These are phyloP conservation scores for Malus hybrid DNA, from an alignment of 331 rosid species.

Conservation along the genomic window DNA sequence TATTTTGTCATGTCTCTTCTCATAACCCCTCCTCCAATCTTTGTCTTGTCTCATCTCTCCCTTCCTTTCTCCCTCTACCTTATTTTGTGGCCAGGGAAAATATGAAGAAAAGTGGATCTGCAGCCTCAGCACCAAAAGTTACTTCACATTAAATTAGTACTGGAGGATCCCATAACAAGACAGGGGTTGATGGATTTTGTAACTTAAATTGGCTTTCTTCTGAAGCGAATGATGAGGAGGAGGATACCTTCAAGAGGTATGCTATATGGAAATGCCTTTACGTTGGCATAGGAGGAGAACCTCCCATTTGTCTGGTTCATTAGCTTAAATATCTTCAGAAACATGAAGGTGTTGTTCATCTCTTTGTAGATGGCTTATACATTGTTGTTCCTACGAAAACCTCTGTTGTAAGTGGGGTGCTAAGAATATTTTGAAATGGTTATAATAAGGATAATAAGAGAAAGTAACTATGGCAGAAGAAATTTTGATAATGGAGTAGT, in stretches of 20 bases:
- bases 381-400: neutral
- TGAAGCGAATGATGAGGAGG: conserved; percentile 47
- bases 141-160: conserved; percentile 36
- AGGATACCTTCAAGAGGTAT: conserved; percentile 63
- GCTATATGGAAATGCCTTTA: conserved; percentile 7
- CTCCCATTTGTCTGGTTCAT: neutral
- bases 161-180: conserved; percentile 37
- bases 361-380: neutral
- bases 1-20: no score
- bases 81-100: conserved; percentile 59
- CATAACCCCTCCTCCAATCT: no score
- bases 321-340: neutral
- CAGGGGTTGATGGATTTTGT: conserved; percentile 39
- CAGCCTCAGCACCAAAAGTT: conserved; percentile 37
- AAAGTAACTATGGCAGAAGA: neutral
- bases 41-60: no score
- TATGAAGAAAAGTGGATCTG: conserved; percentile 43
- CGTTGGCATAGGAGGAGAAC: neutral
- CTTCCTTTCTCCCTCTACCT: no score
- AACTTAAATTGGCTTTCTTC: conserved; percentile 65
- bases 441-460: no score
- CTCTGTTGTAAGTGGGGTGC: neutral
- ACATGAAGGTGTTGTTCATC: neutral
- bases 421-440: no score
- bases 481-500: neutral